Conservation (phyloP, 352 stramenopile genomes). For the Phytophthora sp. region DNA sequence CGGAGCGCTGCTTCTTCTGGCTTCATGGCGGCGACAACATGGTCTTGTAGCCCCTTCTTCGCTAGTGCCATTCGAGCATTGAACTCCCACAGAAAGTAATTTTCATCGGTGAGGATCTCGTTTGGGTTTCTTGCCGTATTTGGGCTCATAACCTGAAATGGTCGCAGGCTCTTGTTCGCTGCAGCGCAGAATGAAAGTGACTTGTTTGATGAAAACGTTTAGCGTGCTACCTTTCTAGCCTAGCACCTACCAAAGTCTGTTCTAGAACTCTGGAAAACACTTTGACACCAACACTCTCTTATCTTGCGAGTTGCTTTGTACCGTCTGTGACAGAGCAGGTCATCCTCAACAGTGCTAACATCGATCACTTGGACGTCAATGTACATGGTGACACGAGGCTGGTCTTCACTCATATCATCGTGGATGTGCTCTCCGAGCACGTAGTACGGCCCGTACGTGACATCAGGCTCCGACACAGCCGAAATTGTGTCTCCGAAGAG, state of each 20-base stretch:
- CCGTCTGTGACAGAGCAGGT: too few species aligned
- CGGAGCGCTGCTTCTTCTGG: conserved; percentile 2
- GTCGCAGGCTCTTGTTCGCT: background rate
- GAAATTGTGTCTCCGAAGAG: conserved; percentile 14
- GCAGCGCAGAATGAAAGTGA: background rate
- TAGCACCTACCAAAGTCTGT: too few species aligned
- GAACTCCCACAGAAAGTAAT: conserved; percentile 24
- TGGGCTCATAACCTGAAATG: conserved; percentile 23
- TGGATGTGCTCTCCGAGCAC: conserved; percentile 27
- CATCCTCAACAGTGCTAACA: too few species aligned
- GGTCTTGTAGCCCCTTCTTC: conserved; percentile 11
- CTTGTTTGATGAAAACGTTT: too few species aligned
- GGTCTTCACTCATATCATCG: conserved; percentile 21
- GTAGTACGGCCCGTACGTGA: conserved; percentile 37
- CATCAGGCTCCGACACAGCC: conserved; percentile 23
- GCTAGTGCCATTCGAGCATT: conserved; percentile 20
- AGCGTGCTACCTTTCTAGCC: too few species aligned
- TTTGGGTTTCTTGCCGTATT: conserved; percentile 2
- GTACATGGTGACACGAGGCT: conserved; percentile 26
- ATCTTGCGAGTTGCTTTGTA: too few species aligned
- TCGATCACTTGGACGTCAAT: conserved; percentile 33
- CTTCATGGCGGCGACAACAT: conserved; percentile 14
- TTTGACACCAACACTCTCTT: too few species aligned
- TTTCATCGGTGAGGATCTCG: conserved; percentile 14
- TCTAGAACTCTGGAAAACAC: too few species aligned